A percentile compares a stretch with the other conserved stretches of the same genome.
These are phyloP conservation scores for Botrytis fabae DNA, from an alignment of 2,329 filamentous ascomycete species.

Conservation along the genomic window DNA sequence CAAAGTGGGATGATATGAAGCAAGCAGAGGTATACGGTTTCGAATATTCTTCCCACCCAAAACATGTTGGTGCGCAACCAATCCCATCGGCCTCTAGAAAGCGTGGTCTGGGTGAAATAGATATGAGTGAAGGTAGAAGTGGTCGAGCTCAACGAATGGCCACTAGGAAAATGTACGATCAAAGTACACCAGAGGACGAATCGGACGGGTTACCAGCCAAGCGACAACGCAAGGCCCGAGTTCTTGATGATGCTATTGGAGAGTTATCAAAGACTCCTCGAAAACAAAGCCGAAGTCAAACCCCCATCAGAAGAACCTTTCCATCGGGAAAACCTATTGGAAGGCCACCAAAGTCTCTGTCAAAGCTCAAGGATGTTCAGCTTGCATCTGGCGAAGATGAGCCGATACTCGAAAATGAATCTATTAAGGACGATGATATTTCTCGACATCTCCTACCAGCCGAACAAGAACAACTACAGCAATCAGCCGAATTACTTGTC, in stretches of 20 bases:
- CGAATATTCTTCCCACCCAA: slow-evolving; percentile 59
- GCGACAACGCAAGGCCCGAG: slow-evolving; percentile 33
- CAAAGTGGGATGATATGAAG: slow-evolving; percentile 46
- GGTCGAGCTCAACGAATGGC: slow-evolving; percentile 34
- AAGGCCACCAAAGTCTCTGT: slow-evolving; percentile 38
- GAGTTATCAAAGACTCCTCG: slow-evolving; percentile 26
- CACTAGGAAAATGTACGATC: slow-evolving; percentile 32
- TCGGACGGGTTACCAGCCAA: slow-evolving; percentile 36
- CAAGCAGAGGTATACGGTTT: slow-evolving; percentile 62
- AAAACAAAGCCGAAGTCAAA: slow-evolving; percentile 29
- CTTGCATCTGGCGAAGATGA: slow-evolving; percentile 28
- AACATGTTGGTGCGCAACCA: slow-evolving; percentile 60
- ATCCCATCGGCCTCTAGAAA: slow-evolving; percentile 36
- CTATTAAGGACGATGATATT: slow-evolving; percentile 19
- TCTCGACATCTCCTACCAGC: slow-evolving; percentile 30
- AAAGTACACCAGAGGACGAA: slow-evolving; percentile 35
- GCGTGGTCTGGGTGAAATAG: slow-evolving; percentile 20
- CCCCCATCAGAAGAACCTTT: slow-evolving; percentile 34
- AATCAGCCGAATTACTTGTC: slow-evolving; percentile 34
- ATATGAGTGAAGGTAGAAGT: slow-evolving; percentile 31
- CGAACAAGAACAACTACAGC: slow-evolving; percentile 34
- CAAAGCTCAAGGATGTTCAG: slow-evolving; percentile 35
- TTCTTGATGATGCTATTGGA: slow-evolving; percentile 29
- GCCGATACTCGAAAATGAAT: slow-evolving; percentile 18
- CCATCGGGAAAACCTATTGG: slow-evolving; percentile 40